These are phyloP conservation scores for Pseudocercospora musae DNA, from an alignment of 2,329 filamentous ascomycete species.

Conservation along the genomic window DNA sequence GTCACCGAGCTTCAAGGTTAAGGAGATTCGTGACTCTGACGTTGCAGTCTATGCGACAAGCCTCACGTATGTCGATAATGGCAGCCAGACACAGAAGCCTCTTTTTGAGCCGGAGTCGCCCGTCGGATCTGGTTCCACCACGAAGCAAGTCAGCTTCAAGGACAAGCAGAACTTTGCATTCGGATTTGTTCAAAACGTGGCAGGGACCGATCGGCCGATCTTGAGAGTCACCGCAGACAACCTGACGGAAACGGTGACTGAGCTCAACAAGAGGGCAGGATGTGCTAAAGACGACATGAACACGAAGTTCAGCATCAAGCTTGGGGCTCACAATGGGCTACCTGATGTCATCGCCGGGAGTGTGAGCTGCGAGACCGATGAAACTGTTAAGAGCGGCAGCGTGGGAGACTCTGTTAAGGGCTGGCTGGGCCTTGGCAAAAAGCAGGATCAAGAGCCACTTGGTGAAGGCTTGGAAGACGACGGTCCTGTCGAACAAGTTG, in stretches of 20 bases:
- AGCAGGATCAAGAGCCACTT: slow-evolving; percentile 75
- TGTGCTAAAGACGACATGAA: slow-evolving; percentile 74
- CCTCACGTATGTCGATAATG: slow-evolving; percentile 67
- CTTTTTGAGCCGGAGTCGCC: slow-evolving; percentile 77
- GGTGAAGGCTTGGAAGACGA: slow-evolving; percentile 56
- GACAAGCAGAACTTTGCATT: slow-evolving; percentile 79
- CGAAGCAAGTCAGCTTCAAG: slow-evolving; percentile 81
- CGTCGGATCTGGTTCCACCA: slow-evolving; percentile 56
- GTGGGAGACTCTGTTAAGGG: slow-evolving; percentile 95
- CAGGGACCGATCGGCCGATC: slow-evolving; percentile 57
- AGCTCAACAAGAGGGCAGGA: slow-evolving; percentile 73
- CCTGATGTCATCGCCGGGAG: slow-evolving; percentile 73
- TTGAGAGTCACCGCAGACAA: slow-evolving; percentile 73
- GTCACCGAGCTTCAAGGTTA: slow-evolving; percentile 94
- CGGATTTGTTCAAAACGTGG: slow-evolving; percentile 71
- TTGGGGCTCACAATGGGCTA: slow-evolving; percentile 71
- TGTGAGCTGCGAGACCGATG: slow-evolving; percentile 81
- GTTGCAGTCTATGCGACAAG: slow-evolving; percentile 68
- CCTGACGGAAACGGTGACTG: slow-evolving; percentile 75
- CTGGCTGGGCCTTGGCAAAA: slow-evolving; percentile 88
- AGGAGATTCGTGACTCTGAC: slow-evolving; percentile 87
- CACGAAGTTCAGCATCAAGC: slow-evolving; percentile 72
- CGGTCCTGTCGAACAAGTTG: slow-evolving; percentile 40
- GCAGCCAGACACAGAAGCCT: slow-evolving; percentile 70
- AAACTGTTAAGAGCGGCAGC: slow-evolving; percentile 67